Evolutionary conservation across 148 eudicot genomes (phyloP), one percentile per base, ranked within the genome.

Genomic region (Gaultheria prostrata): DNA sequence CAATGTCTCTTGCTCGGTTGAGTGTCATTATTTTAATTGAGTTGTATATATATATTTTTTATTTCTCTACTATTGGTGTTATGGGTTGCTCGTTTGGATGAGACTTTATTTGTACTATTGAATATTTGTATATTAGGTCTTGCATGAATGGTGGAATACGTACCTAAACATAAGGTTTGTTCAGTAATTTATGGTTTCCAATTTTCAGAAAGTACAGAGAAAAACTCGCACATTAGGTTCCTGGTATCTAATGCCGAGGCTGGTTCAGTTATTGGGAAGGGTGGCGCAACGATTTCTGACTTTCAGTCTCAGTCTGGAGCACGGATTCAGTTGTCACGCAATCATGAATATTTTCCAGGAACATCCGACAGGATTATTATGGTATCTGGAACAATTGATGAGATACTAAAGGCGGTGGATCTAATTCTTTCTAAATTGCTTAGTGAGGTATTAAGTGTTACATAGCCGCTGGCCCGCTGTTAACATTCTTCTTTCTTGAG

Each of bases 181-280:
- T 28, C 15, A 26, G 4, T 30, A 4, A n/a, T 0, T 71, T 6
- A 72, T 53, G 6, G 14, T 51, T 71, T 13, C 18, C 48, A 21
- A 61, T 85, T 85, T 74, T 78, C 83, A 93, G 93, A 89, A 53
- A 82, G 83, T 86, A 84, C 86, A 74, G 95, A 89, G 86, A 95
- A 91, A 90, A 86, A 88, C 67, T 89, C 93, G 39, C 85, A 91
- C 67, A 53, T 93, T 74, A 95, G 91, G 89, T 93, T 97, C 91
- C 99, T 97, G 77, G 93, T 92, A 78, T 95, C 99, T 86, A 97
- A 97, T 89, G 92, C 97, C 80, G 95, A 95, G 81, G 99, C 99
- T 85, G 99, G 99, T 72, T 97, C 98, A 57, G 90, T 97, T 24
- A 97, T 97, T 85, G 99, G 99, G 73, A 97, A 95, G 89, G 97